Conservation (phyloP, 768 basidiomycete species). For the Phlegmacium glaucopus region DNA sequence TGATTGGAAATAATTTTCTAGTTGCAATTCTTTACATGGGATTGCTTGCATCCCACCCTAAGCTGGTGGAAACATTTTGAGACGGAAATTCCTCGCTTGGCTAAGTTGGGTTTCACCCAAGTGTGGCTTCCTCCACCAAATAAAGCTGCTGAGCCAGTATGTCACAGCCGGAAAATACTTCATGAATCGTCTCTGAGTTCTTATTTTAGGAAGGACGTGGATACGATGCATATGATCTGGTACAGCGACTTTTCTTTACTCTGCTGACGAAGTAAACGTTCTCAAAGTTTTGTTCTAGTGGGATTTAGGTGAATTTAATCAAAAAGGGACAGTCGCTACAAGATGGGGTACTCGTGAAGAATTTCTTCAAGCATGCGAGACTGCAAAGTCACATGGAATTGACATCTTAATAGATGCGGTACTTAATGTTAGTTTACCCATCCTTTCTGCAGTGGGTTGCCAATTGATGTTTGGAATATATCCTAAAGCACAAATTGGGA, state of each 20-base stretch:
- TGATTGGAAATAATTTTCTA: slow-evolving; percentile 15
- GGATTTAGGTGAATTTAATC: slow-evolving; percentile 84
- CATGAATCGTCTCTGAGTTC: neutral
- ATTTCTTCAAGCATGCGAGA: slow-evolving; percentile 61
- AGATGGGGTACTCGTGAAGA: slow-evolving; percentile 89
- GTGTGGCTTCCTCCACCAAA: slow-evolving; percentile 83
- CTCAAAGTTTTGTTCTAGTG: slow-evolving; percentile 44
- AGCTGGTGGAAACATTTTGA: slow-evolving; percentile 86
- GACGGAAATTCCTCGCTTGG: slow-evolving; percentile 57
- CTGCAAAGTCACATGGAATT: slow-evolving; percentile 67
- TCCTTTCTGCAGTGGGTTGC: neutral
- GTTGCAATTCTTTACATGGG: slow-evolving; percentile 90
- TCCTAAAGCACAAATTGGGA: slow-evolving; percentile 73
- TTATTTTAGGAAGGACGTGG: slow-evolving; percentile 59
- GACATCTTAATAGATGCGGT: slow-evolving; percentile 85
- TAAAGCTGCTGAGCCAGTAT: slow-evolving; percentile 66
- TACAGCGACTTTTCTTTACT: slow-evolving; percentile 26
- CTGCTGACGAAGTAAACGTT: neutral
- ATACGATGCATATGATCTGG: slow-evolving; percentile 86
- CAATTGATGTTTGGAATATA: slow-evolving; percentile 5
- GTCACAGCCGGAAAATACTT: slow-evolving; percentile 3
- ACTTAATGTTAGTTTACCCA: slow-evolving; percentile 59
- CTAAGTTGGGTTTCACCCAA: slow-evolving; percentile 71
- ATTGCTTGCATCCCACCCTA: slow-evolving; percentile 47
- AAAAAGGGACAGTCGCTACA: slow-evolving; percentile 67